Base-by-base conservation (phyloP, 2,329 filamentous ascomycete genomes). In the Lachnellula hyalina region DNA sequence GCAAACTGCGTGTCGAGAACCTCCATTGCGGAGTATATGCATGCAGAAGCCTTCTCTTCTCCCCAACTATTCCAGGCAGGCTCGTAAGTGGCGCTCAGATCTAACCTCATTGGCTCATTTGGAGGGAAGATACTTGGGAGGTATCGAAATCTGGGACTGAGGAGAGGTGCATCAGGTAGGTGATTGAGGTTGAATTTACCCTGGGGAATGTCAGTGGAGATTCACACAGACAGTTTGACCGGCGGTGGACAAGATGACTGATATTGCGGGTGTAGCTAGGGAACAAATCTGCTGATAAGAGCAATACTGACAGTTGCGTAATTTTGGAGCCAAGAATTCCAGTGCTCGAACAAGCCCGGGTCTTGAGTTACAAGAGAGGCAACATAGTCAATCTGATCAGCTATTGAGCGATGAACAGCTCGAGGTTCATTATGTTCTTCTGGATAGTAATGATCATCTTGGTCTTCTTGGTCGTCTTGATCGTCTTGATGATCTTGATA, bases 121-220 rank as follows among this genome's bases (percentile, higher is more conserved):
- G 55, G 50, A 5, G 70, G 68, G 35, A 58, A 57, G 2, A 68
- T 56, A 7, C 68, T 64, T 17, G 63, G 62, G 7, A 71, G 64
- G 47, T 62, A 67, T 46, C 8, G 38, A 34, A 11, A 40, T 11
- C 38, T 2, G 11, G 38, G 35, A 21, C 17, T 15, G 9, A 34
- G 40, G 11, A 11, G 5, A 36, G 36, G n/a, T 40, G 28, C 12
- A 5, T 19, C 6, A 11, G 28, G 47, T 17, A 25, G 47, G 11
- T 23, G 41, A 44, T 12, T 44, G 9, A 44, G 19, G 19, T 23
- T 44, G 12, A 19, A 44, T 44, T 44, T n/a, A 21, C 41, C 41
- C 41, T 44, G 11, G 17, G 12, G 11, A 19, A 12, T 23, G 41
- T 44, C 19, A 44, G 19, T 19, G 19, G n/a, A 44, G 19, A 6